Evolutionary conservation across 164 flowering plant species (phyloP), one percentile per base, ranked within the genome.

Genomic region (Liriodendron chinense): DNA sequence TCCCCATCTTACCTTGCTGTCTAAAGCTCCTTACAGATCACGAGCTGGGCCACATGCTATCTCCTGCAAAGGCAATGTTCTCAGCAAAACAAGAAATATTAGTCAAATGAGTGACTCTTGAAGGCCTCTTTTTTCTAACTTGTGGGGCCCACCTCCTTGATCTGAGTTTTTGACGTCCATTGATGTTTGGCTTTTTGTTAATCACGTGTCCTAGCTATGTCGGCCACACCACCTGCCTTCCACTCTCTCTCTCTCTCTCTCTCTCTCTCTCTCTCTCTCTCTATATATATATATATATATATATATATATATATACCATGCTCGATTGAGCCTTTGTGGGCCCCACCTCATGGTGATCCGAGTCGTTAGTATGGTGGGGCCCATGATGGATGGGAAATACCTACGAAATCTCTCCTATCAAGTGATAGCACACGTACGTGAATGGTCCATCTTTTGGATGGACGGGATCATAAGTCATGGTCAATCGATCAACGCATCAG

Each of bases 171-270:
- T 34, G 63, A 74, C 70, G 73, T 56, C 78, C 53, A 56, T 75
- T 50, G 1, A 43, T 76, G 74, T 79, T 47, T 70, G 12, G 25
- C 78, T 69, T 75, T 75, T 79, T 68, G 47, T 70, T 68, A 53
- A 69, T 76, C 62, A 28, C 47, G 23, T 16, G 7, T 64, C 5
- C 47, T 68, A 68, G 53, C n/a, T 26, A 59, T 79, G 82, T 76
- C 82, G 79, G 82, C 82, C 82, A 80, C 72, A 72, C 74, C 72
- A 68, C 75, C 71, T 74, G 62, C 24, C 67, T 24, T 64, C 67
- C 67, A 64, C 75, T 66, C 28, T 20, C 47, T 67, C 65, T 49
- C 47, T 25, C 22, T 21, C 67, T 21, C 22, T 64, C 67, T 2
- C 22, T 64, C 67, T 64, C 24, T 64, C 34, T 28, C 34, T 28